A percentile compares a stretch with the other conserved stretches of the same genome.
Evolutionary conservation across 768 basidiomycete genomes (phyloP).

Genomic region (Boletus vinaceobasis): DNA sequence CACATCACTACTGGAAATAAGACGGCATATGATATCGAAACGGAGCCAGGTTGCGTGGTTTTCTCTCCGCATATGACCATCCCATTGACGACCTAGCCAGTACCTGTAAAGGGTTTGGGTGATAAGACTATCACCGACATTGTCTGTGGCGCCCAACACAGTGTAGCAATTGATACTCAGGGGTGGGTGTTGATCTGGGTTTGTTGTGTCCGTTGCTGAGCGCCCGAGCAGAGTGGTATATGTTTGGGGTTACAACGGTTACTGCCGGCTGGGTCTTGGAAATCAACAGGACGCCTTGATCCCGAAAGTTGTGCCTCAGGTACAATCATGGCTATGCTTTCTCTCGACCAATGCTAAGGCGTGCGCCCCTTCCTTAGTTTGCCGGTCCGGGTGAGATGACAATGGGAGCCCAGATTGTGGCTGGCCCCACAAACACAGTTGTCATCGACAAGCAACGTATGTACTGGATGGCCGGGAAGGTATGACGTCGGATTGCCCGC

Average conservation of each 20-base stretch:
- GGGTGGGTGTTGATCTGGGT: conserved; percentile 45
- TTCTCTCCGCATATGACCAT: not conserved
- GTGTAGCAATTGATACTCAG: conserved; percentile 71
- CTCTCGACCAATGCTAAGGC: not conserved
- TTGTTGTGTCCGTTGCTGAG: conserved; percentile 6
- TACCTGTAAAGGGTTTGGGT: conserved; percentile 71
- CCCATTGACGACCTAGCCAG: conserved; percentile 35
- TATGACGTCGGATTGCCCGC: conserved; percentile 20
- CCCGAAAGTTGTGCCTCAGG: conserved; percentile 83
- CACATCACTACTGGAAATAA: conserved; percentile 84
- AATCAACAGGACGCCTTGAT: conserved; percentile 78
- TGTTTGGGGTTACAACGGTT: conserved; percentile 88
- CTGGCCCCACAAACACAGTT: conserved; percentile 82
- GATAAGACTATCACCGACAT: conserved; percentile 80
- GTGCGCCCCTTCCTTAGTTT: conserved; percentile 49
- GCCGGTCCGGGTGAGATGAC: conserved; percentile 64
- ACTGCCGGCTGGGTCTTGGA: conserved; percentile 86
- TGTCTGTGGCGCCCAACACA: conserved; percentile 85
- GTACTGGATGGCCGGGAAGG: conserved; percentile 86
- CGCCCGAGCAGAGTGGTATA: conserved; percentile 56
- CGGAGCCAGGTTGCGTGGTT: conserved; percentile 54
- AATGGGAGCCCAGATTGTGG: conserved; percentile 60
- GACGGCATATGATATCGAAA: conserved; percentile 75
- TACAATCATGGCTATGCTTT: conserved; percentile 23
- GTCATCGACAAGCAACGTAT: conserved; percentile 83